Evolutionary conservation across 2,329 filamentous ascomycete genomes (phyloP), one percentile per base, ranked within the genome.

Genomic region (Colletotrichum tamarilloi): DNA sequence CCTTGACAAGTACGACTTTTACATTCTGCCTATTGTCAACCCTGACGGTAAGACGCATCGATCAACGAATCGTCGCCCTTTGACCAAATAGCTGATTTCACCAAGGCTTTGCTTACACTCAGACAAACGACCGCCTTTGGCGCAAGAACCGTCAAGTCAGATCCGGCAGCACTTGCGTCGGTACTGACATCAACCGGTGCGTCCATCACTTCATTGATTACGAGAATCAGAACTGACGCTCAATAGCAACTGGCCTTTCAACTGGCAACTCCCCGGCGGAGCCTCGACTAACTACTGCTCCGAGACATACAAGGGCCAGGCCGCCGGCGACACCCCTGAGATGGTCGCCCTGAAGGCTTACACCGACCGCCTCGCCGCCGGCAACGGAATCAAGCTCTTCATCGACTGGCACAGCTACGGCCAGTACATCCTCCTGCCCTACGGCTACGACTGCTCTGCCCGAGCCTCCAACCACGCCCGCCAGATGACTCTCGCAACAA

Each of bases 1-100:
- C 66, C 84, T 92, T 28, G 86, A 92, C 80, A 88, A 85, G 68
- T 92, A 91, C 78, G 92, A 93, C 81, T 91, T 91, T 76, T 92
- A 91, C 79, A 86, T 93, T 76, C 85, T 92, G 73, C 90, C 90
- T 3, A 81, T 92, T 28, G 89, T 90, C 19, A 92, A 92, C 77
- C 89, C 89, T 0, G 90, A 92, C 68, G 89, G 87, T 87, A 78
- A 77, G 82, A 14, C 2, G 5, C 1, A 22, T 1, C 3, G 46
- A 24, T n/a, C 8, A 35, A 3, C 55, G 4, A 46, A 16, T 49
- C 1, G 1, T 19, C n/a, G 0, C 38, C 19, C 2, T 32, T 49
- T n/a, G 19, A 49, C 4, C 24, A 7, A 16, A 1, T 52, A 14
- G 11, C 60, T 65, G n/a, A 57, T 24, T 1, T 24, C 22, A 14